Evolutionary conservation across 75 land plant genomes (phyloP).

Genomic region (Cunninghamia lanceolata): DNA sequence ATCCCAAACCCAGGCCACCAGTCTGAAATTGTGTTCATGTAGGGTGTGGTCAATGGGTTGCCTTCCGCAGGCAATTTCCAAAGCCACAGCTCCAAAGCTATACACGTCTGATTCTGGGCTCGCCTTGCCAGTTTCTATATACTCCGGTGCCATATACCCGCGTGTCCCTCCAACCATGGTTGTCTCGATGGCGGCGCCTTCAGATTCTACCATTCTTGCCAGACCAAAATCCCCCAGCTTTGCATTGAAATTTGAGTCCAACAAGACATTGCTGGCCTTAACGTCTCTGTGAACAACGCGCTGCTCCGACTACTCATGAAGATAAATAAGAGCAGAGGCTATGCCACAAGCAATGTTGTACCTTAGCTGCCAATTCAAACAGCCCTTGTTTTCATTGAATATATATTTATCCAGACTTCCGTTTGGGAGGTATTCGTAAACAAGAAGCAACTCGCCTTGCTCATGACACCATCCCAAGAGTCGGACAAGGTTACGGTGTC

Average conservation of each 20-base stretch:
- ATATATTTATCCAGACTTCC: constrained; percentile 22
- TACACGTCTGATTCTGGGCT: too few species aligned
- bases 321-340: constrained; percentile 59
- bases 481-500: constrained; percentile 43
- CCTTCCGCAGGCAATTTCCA: too few species aligned
- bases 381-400: not conserved
- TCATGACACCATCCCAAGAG: constrained; percentile 47
- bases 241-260: constrained; percentile 68
- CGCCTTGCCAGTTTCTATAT: too few species aligned
- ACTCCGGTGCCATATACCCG: too few species aligned
- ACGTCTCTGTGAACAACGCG: constrained; percentile 83
- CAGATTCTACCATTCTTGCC: constrained; percentile 69
- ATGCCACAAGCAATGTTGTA: constrained; percentile 56
- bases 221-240: constrained; percentile 81
- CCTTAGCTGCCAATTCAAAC: constrained; percentile 50
- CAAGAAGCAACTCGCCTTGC: constrained; percentile 20
- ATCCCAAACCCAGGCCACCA: too few species aligned
- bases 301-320: constrained; percentile 86
- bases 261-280: constrained; percentile 79
- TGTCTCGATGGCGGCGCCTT: too few species aligned
- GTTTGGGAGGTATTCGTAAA: constrained; percentile 26
- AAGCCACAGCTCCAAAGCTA: too few species aligned
- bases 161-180: constrained; percentile 37
- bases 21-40: too few species aligned
- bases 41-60: too few species aligned